Evolutionary conservation across 2,329 filamentous ascomycete species (phyloP), one percentile per base, ranked within the genome.

Genomic region (Fusarium foetens): DNA sequence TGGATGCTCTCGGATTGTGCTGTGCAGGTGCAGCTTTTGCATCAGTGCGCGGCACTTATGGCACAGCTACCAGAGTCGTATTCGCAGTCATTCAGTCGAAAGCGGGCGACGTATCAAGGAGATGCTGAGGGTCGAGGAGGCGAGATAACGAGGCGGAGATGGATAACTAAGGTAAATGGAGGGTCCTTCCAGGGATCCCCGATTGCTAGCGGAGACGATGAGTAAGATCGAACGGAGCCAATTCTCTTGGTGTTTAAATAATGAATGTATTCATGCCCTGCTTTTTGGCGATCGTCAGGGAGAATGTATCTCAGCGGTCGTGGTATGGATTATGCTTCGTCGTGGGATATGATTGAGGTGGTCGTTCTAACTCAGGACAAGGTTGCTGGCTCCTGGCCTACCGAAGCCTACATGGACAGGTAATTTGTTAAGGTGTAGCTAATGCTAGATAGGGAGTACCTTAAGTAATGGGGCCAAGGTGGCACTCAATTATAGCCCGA

Each of bases 1-100:
- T 67, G 68, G 70, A 68, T 73, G 73, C 75, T 79, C 75, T 77
- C 78, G 68, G 73, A 58, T 74, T 65, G 60, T 70, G 65, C 63
- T 64, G 58, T 70, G 66, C 60, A 72, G 62, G 41, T 51, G 67
- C 66, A 66, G 68, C 65, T 79, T 79, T 76, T 72, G 79, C 81
- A 82, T 82, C 76, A 81, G 79, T 71, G 75, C 75, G 73, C 73
- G 67, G 74, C 66, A 68, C 66, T 68, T 55, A 68, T 49, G 45
- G 51, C 62, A 64, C 75, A 57, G 68, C 65, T 71, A 57, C 63
- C 53, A 66, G 62, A 21, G 42, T 60, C 45, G 63, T 63, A n/a
- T 42, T 63, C 38, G 63, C 41, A 73, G 53, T 72, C 75, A 76
- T 77, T 61, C 73, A 76, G 68, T 55, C 55, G 39, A 39, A 39